Evolutionary conservation across 306 rosid species (phyloP), one percentile per base, ranked within the genome.

Genomic region (Trifolium subterraneum): DNA sequence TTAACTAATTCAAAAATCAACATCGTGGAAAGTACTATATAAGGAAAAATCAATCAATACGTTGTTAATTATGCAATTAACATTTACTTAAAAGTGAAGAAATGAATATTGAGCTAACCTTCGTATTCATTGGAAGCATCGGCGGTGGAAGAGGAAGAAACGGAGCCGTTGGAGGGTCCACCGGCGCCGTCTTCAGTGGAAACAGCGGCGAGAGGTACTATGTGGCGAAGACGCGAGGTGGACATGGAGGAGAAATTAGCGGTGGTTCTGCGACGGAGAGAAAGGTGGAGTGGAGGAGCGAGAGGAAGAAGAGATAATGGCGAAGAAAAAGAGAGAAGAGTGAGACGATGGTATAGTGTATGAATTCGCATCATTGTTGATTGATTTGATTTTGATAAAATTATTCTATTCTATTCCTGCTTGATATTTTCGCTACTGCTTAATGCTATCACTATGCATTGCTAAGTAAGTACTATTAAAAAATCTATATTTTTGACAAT

Each of bases 261-360:
- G 9, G 83, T 27, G 55, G 18, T 70, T 68, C 70, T 39, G 76
- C 54, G 82, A 36, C 74, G 83, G 48, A 27, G 55, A 4, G 73
- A 51, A 82, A 79, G 82, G 70, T 52, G 72, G 10, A 9, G 65
- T 11, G 84, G 74, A 58, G 27, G 87, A 68, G 71, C 10, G 59
- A 77, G 82, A 72, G 89, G 85, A 39, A 82, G 80, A 50, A 75
- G 78, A 64, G 75, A 78, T 20, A 72, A 70, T 12, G 86, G 74
- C 1, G 80, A 72, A 66, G 80, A 75, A 50, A 79, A 35, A 14
- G 77, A 71, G 39, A 81, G 84, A 20, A 87, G 77, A 72, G 91
- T 84, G 25, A 91, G 14, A 45, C 92, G 91, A 81, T 86, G 95
- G 64, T 14, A 88, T 4, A 86, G 70, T 77, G 73, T 80, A 68